Conservation (phyloP, 2,329 filamentous ascomycete genomes). For the Xylaria sp. region DNA sequence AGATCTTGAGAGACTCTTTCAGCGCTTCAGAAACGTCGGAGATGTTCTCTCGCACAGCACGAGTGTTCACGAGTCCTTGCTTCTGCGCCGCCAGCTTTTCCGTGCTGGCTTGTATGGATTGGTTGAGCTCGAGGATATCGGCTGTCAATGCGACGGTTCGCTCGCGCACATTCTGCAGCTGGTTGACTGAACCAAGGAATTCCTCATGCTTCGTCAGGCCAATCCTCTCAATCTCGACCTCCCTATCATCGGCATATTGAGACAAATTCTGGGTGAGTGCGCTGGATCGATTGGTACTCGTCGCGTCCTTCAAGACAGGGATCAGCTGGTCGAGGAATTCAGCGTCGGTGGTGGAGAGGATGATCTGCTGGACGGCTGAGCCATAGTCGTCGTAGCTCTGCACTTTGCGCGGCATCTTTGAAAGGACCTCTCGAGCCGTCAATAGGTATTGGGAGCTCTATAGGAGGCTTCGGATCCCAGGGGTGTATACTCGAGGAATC, state of each 20-base stretch:
- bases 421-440: background rate
- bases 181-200: constrained; percentile 92
- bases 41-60: constrained; percentile 93
- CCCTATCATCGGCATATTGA: constrained; percentile 85
- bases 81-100: constrained; percentile 96
- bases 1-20: constrained; percentile 89
- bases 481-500: background rate
- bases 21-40: constrained; percentile 90
- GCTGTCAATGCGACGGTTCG: constrained; percentile 88
- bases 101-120: constrained; percentile 94
- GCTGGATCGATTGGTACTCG: constrained; percentile 76
- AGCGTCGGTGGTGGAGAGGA: constrained; percentile 87
- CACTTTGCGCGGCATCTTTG: constrained; percentile 47
- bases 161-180: constrained; percentile 90
- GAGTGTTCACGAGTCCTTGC: constrained; percentile 90
- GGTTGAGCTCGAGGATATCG: constrained; percentile 91
- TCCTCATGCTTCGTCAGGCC: constrained; percentile 97
- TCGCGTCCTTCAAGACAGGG: constrained; percentile 90
- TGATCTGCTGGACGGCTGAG: constrained; percentile 73
- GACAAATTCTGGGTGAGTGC: constrained; percentile 82
- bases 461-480: background rate
- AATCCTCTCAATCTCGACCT: constrained; percentile 91
- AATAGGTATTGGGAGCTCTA: background rate
- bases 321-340: constrained; percentile 98
- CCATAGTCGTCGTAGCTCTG: constrained; percentile 52